Base-by-base conservation (phyloP, 148 eudicot species). In the Beta vulgaris region DNA sequence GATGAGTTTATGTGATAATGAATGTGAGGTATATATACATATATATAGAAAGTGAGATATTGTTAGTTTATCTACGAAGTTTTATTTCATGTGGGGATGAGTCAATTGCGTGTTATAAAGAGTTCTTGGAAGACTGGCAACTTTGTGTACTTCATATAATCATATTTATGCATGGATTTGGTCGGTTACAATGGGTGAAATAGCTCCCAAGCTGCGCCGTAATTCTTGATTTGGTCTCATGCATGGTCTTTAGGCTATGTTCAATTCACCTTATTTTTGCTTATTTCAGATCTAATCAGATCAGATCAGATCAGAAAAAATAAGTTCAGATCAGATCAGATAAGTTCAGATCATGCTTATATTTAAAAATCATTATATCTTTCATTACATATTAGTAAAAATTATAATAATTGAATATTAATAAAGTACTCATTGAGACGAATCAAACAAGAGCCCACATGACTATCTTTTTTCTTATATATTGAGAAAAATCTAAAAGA, bases 151-250 rank as follows among this genome's bases (percentile, higher is more conserved):
- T 12, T n/a, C 10, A 23, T 67, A 3, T 9, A 25, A 14, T 31
- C 37, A 43, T 23, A 46, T 59, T 43, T 28, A 43, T 29, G 16
- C 25, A 0, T 36, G 18, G 58, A 9, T 40, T 48, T 46, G 79
- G 79, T 69, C 79, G 79, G 74, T 60, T 11, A 35, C 16, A 9
- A n/a, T 26, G 44, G 79, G 61, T 23, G 74, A 77, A 58, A 9
- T 46, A 35, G 28, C 25, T 69, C 71, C 15, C 6, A 63, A 37
- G 34, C 9, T 48, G 26, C 76, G 80, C 64, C 76, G 71, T 62
- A 34, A 16, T 62, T 34, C 67, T 32, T 62, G 67, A 62, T 62
- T 16, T 32, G 5, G 67, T 60, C 39, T 31, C 65, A 60, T 31
- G 65, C 39, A 5, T 60, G 37, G 1, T 51, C 16, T 43, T 2